Evolutionary conservation across 352 stramenopile genomes (phyloP), one percentile per base, ranked within the genome.

Genomic region (Pythium volutum): DNA sequence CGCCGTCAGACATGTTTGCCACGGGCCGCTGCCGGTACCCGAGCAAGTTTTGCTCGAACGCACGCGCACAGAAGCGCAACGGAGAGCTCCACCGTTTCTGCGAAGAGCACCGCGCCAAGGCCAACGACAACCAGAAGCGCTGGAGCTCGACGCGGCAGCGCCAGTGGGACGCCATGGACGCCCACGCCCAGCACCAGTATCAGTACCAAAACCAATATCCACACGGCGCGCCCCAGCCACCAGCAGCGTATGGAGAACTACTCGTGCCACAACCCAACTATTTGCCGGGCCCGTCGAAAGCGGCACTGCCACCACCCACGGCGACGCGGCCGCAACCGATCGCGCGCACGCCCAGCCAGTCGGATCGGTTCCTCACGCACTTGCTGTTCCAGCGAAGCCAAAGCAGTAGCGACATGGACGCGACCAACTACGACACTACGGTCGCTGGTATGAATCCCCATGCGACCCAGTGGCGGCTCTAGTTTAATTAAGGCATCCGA

Each of bases 21-120:
- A 50, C 23, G 20, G 43, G 43, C 43, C 47, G 47, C 10, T 54
- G 45, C 29, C 47, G 29, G 4, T 54, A 54, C 47, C 47, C 47
- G n/a, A 54, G 47, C 47, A 54, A 54, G 29, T 54, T 54, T 18
- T 54, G 47, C 29, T 16, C 26, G 4, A 31, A 50, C 23, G 22
- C 22, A 4, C 43, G 43, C 43, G 22, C 43, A 6, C 43, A n/a
- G 4, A 50, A 50, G 43, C 43, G 43, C 43, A 50, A 50, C 43
- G 23, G 23, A 10, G 43, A 50, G 22, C 43, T 50, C 23, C 43
- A 50, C 43, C 41, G 43, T 9, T 50, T 34, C 15, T 50, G 43
- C 23, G 43, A 50, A 16, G 22, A 29, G 6, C 43, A 50, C 43
- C 43, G 43, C 11, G 23, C 22, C 22, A 50, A 50, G 23, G 43